Base-by-base conservation (phyloP, 768 basidiomycete species). In the Podaxis pistillaris region DNA sequence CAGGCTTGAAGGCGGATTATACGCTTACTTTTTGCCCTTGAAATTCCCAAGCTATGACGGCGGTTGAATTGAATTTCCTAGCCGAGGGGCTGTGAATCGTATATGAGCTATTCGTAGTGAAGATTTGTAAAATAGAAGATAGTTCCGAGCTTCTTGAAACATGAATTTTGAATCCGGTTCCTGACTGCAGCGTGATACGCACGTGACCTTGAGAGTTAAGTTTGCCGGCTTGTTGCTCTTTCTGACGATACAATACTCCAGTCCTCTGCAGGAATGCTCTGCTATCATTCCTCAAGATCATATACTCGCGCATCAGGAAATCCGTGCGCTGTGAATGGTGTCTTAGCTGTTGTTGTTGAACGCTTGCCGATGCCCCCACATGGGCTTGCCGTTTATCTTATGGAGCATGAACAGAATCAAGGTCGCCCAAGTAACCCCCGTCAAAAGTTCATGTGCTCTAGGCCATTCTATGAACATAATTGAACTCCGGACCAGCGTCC, bases 1-100 rank as follows among this genome's bases (percentile, higher is more conserved):
- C 79, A 1, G 40, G 50, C 8, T 63, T 64, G 56, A 66, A 65
- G 12, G 73, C 79, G 3, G 71, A 77, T 63, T 80, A 76, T 64
- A 76, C 74, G n/a, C 40, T 79, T 50, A 78, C 72, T 5, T 77
- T 78, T 50, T 50, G 49, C 13, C 49, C 49, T 12, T 50, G 19
- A 50, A 37, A 38, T 11, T 28, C n/a, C 17, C 33, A 33, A 33
- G 33, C 33, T 33, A 33, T 33, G 33, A 33, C 33, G 33, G 33
- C 33, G 8, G n/a, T 33, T 13, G 13, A 30, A 13, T 17, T 46
- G 50, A 44, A 44, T 13, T n/a, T 15, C 41, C 41, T 13, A 13
- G 41, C 19, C 13, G 19, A 50, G 12, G 11, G 15, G 22, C 28
- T 26, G 9, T 11, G 19, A 50, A 28, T 24, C 12, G 9, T 22